Percentiles rank a stretch among this genome's conserved stretches.
These are phyloP conservation scores for Cercospora zeae-maydis DNA, from an alignment of 2,329 filamentous ascomycete genomes.

Conservation along the genomic window DNA sequence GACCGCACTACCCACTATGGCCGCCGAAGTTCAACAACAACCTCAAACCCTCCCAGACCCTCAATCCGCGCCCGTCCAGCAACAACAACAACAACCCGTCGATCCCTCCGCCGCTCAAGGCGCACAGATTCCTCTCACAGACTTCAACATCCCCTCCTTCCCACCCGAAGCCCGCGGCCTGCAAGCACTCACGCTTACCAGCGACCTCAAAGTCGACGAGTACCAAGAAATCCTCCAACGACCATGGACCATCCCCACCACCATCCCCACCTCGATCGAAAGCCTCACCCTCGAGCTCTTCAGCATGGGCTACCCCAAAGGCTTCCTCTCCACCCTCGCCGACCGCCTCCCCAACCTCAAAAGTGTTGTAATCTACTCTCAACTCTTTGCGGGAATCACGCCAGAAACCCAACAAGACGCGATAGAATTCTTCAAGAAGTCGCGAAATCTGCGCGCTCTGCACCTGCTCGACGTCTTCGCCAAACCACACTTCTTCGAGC, in stretches of 20 bases:
- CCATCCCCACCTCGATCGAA: constrained; percentile 42
- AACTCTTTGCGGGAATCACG: constrained; percentile 46
- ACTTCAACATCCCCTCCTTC: constrained; percentile 47
- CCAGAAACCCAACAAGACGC: constrained; percentile 41
- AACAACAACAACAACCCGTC: neutral
- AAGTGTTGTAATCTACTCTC: constrained; percentile 45
- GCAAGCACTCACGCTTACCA: constrained; percentile 47
- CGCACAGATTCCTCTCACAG: constrained; percentile 47
- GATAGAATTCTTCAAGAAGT: constrained; percentile 40
- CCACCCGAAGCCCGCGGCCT: constrained; percentile 44
- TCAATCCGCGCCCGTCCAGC: neutral
- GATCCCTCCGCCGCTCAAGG: constrained; percentile 36
- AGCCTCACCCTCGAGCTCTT: constrained; percentile 49
- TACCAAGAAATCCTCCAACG: constrained; percentile 42
- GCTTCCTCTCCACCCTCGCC: constrained; percentile 43
- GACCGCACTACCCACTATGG: neutral
- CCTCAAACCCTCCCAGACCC: constrained; percentile 1
- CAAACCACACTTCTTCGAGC: constrained; percentile 41
- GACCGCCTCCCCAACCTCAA: constrained; percentile 42
- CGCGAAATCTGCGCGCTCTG: constrained; percentile 39
- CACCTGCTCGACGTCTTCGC: constrained; percentile 50
- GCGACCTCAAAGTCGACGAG: constrained; percentile 48
- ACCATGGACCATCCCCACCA: constrained; percentile 36
- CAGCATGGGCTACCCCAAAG: constrained; percentile 46
- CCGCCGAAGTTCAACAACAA: constrained; percentile 7